These are phyloP conservation scores for Eremothecium coryli DNA, from an alignment of 1,139 yeast genomes.

Conservation along the genomic window DNA sequence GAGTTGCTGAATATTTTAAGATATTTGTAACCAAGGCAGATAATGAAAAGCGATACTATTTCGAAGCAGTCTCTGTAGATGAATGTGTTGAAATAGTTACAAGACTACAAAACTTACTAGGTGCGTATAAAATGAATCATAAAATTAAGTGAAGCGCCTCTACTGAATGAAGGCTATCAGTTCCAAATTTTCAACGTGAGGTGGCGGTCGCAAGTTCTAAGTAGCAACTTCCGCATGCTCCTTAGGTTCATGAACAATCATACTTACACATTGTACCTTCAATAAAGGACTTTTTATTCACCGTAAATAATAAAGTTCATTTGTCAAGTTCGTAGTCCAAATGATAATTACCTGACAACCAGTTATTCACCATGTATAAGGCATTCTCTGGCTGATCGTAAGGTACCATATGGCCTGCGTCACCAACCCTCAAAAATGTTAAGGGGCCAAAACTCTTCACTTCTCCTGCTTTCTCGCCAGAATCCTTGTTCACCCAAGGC, in stretches of 20 bases:
- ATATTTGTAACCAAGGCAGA: constrained; percentile 63
- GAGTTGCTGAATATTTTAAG: constrained; percentile 73
- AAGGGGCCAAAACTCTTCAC: constrained; percentile 44
- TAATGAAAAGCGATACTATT: constrained; percentile 70
- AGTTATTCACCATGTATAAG: constrained; percentile 61
- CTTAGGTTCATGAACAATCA: too few species aligned
- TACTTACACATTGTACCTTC: too few species aligned
- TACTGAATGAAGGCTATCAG: too few species aligned
- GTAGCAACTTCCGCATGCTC: too few species aligned
- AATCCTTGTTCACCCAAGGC: constrained; percentile 35
- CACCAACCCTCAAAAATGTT: constrained; percentile 49
- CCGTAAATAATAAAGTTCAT: too few species aligned
- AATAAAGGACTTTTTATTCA: too few species aligned
- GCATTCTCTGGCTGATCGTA: constrained; percentile 63
- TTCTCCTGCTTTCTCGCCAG: constrained; percentile 43
- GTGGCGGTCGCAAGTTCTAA: too few species aligned
- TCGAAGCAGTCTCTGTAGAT: constrained; percentile 58
- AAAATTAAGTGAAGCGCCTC: constrained; percentile 4
- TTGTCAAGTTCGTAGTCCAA: constrained; percentile 1
- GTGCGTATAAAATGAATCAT: constrained; percentile 40
- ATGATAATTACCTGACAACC: constrained; percentile 41
- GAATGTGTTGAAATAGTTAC: constrained; percentile 71
- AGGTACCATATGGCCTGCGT: constrained; percentile 69
- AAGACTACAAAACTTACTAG: constrained; percentile 47
- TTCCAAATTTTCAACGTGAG: too few species aligned